A percentile compares a stretch with the other conserved stretches of the same genome.
These are phyloP conservation scores for Rachicladosporium sp. DNA, from an alignment of 2,329 filamentous ascomycete genomes.

Conservation along the genomic window DNA sequence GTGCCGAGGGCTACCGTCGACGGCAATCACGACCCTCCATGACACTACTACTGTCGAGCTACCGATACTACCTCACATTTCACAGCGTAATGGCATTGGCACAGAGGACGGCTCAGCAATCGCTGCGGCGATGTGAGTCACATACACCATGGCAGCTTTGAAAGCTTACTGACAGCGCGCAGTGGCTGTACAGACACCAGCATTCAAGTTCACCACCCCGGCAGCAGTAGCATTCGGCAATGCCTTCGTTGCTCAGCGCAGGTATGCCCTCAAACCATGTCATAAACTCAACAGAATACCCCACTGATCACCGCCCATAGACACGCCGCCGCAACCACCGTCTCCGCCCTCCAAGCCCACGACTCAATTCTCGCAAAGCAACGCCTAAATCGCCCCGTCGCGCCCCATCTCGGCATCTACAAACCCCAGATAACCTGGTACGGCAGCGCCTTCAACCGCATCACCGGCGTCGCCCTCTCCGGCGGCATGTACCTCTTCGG, in stretches of 20 bases:
- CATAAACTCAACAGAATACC: not conserved
- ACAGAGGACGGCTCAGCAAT: constrained; percentile 32
- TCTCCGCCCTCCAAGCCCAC: constrained; percentile 41
- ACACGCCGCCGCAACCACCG: constrained; percentile 37
- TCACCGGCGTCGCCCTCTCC: constrained; percentile 63
- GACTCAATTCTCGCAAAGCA: constrained; percentile 63
- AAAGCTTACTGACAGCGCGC: constrained; percentile 11
- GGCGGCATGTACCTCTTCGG: constrained; percentile 71
- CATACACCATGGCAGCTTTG: not conserved
- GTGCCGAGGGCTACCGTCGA: constrained; percentile 3
- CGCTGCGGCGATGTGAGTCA: constrained; percentile 30
- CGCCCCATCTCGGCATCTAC: constrained; percentile 81
- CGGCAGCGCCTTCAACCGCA: constrained; percentile 62
- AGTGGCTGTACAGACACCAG: constrained; percentile 35
- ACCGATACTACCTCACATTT: constrained; percentile 3
- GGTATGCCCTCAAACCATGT: constrained; percentile 27
- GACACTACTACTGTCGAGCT: not conserved
- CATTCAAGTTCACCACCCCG: constrained; percentile 33
- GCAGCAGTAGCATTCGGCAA: constrained; percentile 28
- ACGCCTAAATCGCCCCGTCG: constrained; percentile 67
- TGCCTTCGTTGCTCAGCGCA: constrained; percentile 32
- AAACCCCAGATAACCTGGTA: constrained; percentile 76
- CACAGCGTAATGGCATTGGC: constrained; percentile 28
- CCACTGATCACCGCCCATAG: constrained; percentile 11
- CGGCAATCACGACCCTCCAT: constrained; percentile 11